These are phyloP conservation scores for Fonsecaea erecta DNA, from an alignment of 2,329 filamentous ascomycete species.

Conservation along the genomic window DNA sequence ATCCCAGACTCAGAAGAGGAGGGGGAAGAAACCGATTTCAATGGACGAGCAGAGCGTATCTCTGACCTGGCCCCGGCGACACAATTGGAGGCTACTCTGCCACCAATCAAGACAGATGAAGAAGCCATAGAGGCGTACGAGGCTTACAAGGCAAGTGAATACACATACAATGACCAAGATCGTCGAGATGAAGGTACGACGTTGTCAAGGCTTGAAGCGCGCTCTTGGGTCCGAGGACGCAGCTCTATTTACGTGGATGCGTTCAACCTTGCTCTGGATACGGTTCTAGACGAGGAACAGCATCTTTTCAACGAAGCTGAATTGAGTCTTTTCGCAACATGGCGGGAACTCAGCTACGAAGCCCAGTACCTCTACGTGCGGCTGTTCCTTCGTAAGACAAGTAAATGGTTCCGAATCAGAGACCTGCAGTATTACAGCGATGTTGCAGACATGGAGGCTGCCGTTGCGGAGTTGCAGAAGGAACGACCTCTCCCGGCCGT, in stretches of 20 bases:
- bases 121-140: conserved; percentile 82
- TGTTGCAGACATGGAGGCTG: conserved; percentile 72
- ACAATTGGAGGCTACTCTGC: conserved; percentile 73
- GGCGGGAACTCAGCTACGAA: conserved; percentile 77
- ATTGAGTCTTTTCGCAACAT: conserved; percentile 73
- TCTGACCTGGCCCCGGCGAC: conserved; percentile 55
- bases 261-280: conserved; percentile 89
- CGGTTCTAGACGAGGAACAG: conserved; percentile 83
- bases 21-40: conserved; percentile 43
- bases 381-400: conserved; percentile 88
- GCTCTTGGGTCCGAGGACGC: conserved; percentile 72
- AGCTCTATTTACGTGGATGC: conserved; percentile 97
- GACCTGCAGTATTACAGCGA: conserved; percentile 81
- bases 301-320: conserved; percentile 86
- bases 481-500: conserved; percentile 59
- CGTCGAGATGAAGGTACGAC: conserved; percentile 44
- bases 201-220: conserved; percentile 59
- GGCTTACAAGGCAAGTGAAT: conserved; percentile 64
- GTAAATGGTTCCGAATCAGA: conserved; percentile 83
- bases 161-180: conserved; percentile 25
- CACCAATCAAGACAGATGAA: conserved; percentile 67
- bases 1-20: conserved; percentile 48
- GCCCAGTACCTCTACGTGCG: conserved; percentile 91
- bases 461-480: conserved; percentile 68
- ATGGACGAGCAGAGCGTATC: conserved; percentile 38